Base-by-base conservation (phyloP, 2,329 filamentous ascomycete species). In the Aureobasidium sp. region DNA sequence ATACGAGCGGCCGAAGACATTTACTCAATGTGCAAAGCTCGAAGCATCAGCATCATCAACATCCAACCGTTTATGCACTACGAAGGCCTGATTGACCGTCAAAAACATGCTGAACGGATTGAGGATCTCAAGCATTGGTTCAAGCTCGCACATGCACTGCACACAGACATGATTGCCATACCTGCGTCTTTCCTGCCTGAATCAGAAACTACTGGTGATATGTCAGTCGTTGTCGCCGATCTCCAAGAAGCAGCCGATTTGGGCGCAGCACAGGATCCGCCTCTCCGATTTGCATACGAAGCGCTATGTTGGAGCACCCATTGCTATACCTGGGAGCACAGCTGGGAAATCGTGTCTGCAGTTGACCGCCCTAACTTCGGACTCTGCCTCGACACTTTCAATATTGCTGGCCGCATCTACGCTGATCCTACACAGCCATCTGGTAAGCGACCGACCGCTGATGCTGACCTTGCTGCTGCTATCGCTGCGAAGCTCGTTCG, bases 11-110 rank as follows among this genome's bases (percentile, higher is more conserved):
- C 88, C 29, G 70, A 74, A 4, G 74, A 81, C 55, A 81, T 90
- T 63, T 78, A 78, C 32, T 69, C 75, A 0, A 78, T 90, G 50
- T 89, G 86, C 73, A 72, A 78, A 27, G 75, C 77, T 3, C 78
- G 84, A 26, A 73, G 71, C 32, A 79, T 90, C 26, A 69, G 76
- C 10, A 82, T 90, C 67, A 79, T 90, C 67, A 87, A 84, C 65
- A 79, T 92, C 0, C 89, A 91, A 69, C 90, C 90, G 0, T 92
- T 93, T 71, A 83, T 84, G 77, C 84, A 90, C 74, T 92, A 88
- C 74, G 90, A 92, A 67, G 90, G 89, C 1, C 79, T 92, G 0
- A 64, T 85, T 6, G 84, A 91, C 72, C 79, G 87, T 9, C 68
- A 73, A n/a, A 78, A 82, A 63, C 87, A 89, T 68, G 73, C 75